phyloP scores from a whole-genome alignment of 768 basidiomycete genomes.

The Pisolithus albus region DNA sequence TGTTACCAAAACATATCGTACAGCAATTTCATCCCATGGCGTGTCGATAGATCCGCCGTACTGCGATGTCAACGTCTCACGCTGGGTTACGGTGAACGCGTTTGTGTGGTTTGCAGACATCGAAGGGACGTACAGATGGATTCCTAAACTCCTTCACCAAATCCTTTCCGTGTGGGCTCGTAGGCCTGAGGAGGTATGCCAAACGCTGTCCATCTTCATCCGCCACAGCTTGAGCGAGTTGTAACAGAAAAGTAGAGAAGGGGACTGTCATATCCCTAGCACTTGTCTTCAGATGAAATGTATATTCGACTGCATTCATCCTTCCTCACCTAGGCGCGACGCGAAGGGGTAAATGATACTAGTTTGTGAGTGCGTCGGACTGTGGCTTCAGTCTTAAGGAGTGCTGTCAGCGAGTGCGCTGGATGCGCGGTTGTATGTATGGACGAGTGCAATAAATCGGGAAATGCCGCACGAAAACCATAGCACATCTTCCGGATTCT shows the following conservation, averaged over 20 bases:
- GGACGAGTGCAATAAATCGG: too few relatives aligned
- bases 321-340: background rate
- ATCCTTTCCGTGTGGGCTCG: slow-evolving; percentile 71
- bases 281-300: too few relatives aligned
- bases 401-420: too few relatives aligned
- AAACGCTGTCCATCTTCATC: slow-evolving; percentile 62
- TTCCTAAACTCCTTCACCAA: slow-evolving; percentile 67
- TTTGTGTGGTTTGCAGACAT: background rate
- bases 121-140: slow-evolving; percentile 33
- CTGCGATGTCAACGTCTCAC: slow-evolving; percentile 12
- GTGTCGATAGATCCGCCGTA: slow-evolving; percentile 56
- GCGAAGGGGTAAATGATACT: background rate
- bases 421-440: too few relatives aligned
- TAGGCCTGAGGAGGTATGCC: slow-evolving; percentile 69
- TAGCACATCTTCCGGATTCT: too few relatives aligned
- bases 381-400: too few relatives aligned
- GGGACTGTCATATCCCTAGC: slow-evolving; percentile 30
- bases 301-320: background rate
- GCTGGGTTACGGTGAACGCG: slow-evolving; percentile 33
- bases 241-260: slow-evolving; percentile 53
- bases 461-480: too few relatives aligned
- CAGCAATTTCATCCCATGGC: slow-evolving; percentile 85
- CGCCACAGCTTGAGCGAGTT: slow-evolving; percentile 54
- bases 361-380: too few relatives aligned
- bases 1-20: slow-evolving; percentile 75